Conservation (phyloP, 2,329 filamentous ascomycete species). For the Fusarium ambrosium region DNA sequence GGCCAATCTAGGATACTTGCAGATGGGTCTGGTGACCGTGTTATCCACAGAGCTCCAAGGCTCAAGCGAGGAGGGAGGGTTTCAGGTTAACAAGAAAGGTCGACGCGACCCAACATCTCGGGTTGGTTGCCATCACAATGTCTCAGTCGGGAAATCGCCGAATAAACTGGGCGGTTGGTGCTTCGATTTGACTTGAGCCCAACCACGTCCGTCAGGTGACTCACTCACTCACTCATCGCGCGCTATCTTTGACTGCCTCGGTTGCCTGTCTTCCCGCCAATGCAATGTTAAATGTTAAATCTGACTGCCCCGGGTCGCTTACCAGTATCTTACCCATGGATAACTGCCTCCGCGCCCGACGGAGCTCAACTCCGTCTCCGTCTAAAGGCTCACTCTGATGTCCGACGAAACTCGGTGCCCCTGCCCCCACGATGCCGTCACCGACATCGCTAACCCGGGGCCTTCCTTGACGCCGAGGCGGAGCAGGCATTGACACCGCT, state of each 20-base stretch:
- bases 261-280: slow-evolving; percentile 38
- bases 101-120: not conserved
- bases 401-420: slow-evolving; percentile 75
- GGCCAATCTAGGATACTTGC: too few relatives aligned
- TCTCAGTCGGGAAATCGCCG: not conserved
- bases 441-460: slow-evolving; percentile 74
- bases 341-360: slow-evolving; percentile 60
- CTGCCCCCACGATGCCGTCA: slow-evolving; percentile 74
- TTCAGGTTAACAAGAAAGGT: not conserved
- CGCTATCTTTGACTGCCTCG: slow-evolving; percentile 29
- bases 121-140: not conserved
- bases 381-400: slow-evolving; percentile 28
- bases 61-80: not conserved
- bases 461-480: slow-evolving; percentile 73
- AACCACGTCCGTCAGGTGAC: slow-evolving; percentile 38
- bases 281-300: slow-evolving; percentile 49
- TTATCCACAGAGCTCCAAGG: too few relatives aligned
- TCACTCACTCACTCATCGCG: slow-evolving; percentile 6
- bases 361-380: slow-evolving; percentile 62
- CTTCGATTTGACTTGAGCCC: slow-evolving; percentile 8
- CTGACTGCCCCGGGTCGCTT: slow-evolving; percentile 61
- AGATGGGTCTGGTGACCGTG: too few relatives aligned
- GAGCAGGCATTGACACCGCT: slow-evolving; percentile 75
- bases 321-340: slow-evolving; percentile 74
- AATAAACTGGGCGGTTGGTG: not conserved